These are phyloP conservation scores for Geopyxis carbonaria DNA, from an alignment of 495 filamentous ascomycete genomes.

Conservation along the genomic window DNA sequence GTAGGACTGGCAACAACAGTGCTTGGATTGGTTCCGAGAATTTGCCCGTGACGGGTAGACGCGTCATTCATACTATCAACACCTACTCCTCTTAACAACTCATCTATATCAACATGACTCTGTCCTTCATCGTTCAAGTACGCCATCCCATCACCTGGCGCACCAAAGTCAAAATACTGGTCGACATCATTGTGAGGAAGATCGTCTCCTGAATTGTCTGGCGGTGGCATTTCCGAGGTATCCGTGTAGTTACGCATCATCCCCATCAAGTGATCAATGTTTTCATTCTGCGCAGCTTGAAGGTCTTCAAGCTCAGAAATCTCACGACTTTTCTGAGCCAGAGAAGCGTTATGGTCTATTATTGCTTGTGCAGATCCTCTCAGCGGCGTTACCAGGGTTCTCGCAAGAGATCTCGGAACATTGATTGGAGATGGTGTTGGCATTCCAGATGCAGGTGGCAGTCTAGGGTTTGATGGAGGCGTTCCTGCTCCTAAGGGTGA, in stretches of 20 bases:
- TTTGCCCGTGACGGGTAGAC: slow-evolving; percentile 4
- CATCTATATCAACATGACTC: slow-evolving; percentile 1
- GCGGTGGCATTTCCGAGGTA: not conserved
- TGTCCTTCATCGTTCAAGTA: slow-evolving; percentile 11
- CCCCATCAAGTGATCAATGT: slow-evolving; percentile 23
- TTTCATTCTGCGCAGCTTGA: slow-evolving; percentile 17
- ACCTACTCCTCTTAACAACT: slow-evolving; percentile 6
- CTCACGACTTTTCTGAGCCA: slow-evolving; percentile 18
- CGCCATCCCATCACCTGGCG: slow-evolving; percentile 9
- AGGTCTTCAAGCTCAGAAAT: slow-evolving; percentile 22
- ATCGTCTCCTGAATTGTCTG: not conserved
- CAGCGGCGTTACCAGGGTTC: slow-evolving; percentile 7
- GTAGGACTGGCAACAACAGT: slow-evolving; percentile 16
- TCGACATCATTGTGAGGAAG: slow-evolving; percentile 8
- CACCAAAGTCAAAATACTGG: slow-evolving; percentile 20
- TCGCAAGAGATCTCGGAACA: slow-evolving; percentile 4
- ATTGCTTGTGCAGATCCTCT: slow-evolving; percentile 12
- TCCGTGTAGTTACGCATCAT: slow-evolving; percentile 17
- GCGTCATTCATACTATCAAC: slow-evolving; percentile 11
- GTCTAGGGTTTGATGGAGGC: not conserved
- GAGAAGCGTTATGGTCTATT: slow-evolving; percentile 18
- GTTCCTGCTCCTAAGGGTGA: slow-evolving; percentile 5
- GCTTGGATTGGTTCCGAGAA: slow-evolving; percentile 15
- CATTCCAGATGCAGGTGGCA: not conserved
- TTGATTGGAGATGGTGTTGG: slow-evolving; percentile 1